A percentile compares a stretch with the other conserved stretches of the same genome.
Evolutionary conservation across 192 early-diverging fungal genomes (phyloP).

Genomic region (Podila epicladia): DNA sequence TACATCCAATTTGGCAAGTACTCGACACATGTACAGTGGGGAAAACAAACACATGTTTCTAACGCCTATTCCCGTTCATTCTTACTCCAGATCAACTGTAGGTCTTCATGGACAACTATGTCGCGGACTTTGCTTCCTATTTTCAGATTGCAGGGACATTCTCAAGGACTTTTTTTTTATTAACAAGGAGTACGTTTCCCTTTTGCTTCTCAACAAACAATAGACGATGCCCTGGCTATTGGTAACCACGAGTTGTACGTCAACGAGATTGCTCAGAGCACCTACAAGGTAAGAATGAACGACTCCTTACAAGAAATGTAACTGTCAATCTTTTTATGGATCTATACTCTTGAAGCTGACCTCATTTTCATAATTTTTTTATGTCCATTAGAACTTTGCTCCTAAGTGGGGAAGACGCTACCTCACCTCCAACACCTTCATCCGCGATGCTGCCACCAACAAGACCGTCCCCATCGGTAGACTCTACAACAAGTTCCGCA

Average conservation of each 20-base stretch:
- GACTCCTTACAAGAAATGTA: neutral
- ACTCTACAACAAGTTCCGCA: conserved; percentile 51
- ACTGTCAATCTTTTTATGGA: too few relatives aligned
- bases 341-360: neutral
- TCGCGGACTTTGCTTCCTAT: too few relatives aligned
- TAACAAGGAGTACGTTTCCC: too few relatives aligned
- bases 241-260: conserved; percentile 45
- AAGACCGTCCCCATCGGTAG: conserved; percentile 57
- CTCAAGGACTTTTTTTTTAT: too few relatives aligned
- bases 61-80: neutral
- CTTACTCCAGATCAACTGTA: conserved; percentile 18
- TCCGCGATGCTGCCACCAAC: conserved; percentile 43
- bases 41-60: too few relatives aligned
- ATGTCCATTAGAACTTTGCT: conserved; percentile 26
- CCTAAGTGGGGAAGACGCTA: conserved; percentile 44
- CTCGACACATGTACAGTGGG: too few relatives aligned
- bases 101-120: neutral
- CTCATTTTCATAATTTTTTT: neutral
- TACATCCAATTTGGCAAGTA: neutral
- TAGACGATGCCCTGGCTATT: conserved; percentile 35
- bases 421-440: conserved; percentile 46
- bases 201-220: neutral
- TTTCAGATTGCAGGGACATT: too few relatives aligned
- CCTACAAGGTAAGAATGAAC: conserved; percentile 10
- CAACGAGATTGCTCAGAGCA: conserved; percentile 29